Base-by-base conservation (phyloP, 2,329 filamentous ascomycete genomes). In the Aureobasidium mangrovei region DNA sequence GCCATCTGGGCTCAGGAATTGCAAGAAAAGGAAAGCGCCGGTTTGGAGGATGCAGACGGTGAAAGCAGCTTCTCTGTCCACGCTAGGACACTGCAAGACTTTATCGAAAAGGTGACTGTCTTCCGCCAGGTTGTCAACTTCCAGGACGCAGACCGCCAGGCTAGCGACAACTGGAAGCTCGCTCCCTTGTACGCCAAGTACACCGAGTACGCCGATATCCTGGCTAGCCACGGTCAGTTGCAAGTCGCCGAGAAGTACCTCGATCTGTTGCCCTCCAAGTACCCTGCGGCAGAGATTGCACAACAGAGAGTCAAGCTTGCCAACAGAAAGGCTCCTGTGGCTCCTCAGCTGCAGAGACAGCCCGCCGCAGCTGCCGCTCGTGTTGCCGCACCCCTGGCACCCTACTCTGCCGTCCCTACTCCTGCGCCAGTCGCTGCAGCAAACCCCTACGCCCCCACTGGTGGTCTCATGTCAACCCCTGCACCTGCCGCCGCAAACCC, bases 51-150 rank as follows among this genome's bases (percentile, higher is more conserved):
- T 9, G 77, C 80, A 24, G 78, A 78, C 27, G 81, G 81, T 33
- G 88, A 90, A 63, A 91, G 88, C 26, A 86, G 83, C 56, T 98
- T 96, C 72, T 95, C 91, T 0, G 83, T 97, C 47, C 93, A 97
- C 64, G 90, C 91, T 54, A 83, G 84, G 58, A 85, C 86, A 44
- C 75, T 98, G 41, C 93, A 97, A 70, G 85, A 87, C 60, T 91
- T 98, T 66, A 95, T 98, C 59, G 93, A 98, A 73, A 98, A 98
- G 77, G 93, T 98, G 44, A 95, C 91, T 0, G 82, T 98, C 53
- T 98, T 98, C 83, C 85, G 93, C 53, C 82, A 93, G 61, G 91
- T 96, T 41, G 91, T 90, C 58, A 90, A 91, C 65, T 98, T 96
- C 74, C 75, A 86, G 63, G 93, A 98, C 67, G 71, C 73, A 7